Evolutionary conservation across 208 protist genomes (phyloP).

Genomic region (Tritrichomonas musculus): DNA sequence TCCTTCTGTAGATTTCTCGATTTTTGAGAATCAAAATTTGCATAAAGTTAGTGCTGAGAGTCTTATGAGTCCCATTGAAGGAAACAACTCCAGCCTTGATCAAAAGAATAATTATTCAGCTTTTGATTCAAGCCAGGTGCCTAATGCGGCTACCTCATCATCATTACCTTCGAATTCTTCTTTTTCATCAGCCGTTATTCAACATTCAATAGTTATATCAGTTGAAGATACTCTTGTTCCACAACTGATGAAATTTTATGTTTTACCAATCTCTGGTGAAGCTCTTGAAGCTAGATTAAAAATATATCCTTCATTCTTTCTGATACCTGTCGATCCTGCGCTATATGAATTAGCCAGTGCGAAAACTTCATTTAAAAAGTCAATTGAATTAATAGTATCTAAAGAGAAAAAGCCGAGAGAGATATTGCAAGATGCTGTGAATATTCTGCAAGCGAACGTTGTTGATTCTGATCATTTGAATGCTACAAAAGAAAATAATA

Average conservation of each 20-base stretch:
- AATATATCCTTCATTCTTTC: background rate
- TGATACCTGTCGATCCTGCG: background rate
- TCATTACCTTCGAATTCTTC: no score
- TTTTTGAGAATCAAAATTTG: background rate
- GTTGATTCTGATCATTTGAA: no score
- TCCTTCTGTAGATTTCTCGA: background rate
- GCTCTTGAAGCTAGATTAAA: background rate
- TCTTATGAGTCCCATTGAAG: background rate
- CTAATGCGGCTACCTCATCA: no score
- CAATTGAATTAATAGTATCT: no score
- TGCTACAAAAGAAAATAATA: no score
- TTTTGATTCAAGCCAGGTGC: no score
- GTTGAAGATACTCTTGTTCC: background rate
- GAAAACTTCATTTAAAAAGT: background rate
- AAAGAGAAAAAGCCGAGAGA: background rate
- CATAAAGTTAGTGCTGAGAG: no score
- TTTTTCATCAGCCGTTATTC: no score
- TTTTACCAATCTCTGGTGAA: background rate
- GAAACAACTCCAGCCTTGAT: no score
- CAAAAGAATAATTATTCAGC: no score
- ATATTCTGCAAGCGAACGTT: background rate
- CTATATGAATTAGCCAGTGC: no score
- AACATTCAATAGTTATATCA: background rate
- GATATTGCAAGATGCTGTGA: background rate
- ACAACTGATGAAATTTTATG: background rate